A percentile compares a stretch with the other conserved stretches of the same genome.
phyloP scores from a whole-genome alignment of 768 basidiomycete genomes.

The Suillus hirtellus region DNA sequence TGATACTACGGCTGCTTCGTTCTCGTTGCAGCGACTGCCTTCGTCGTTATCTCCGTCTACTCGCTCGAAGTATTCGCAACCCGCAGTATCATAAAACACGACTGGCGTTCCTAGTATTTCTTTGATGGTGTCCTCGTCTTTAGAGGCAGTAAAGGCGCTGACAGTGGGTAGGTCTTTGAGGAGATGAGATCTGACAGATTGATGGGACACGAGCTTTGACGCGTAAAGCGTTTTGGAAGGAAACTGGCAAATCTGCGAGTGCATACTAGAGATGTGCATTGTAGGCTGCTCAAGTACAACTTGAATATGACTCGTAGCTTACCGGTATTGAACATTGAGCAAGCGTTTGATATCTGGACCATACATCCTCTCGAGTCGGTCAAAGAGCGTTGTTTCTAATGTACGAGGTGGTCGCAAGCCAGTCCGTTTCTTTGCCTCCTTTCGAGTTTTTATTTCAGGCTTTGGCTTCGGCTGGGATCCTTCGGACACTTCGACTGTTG shows the following conservation, averaged over 20 bases:
- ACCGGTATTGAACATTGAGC: slow-evolving; percentile 90
- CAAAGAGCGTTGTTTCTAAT: slow-evolving; percentile 88
- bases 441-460: slow-evolving; percentile 14
- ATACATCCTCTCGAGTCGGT: slow-evolving; percentile 87
- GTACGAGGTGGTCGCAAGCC: slow-evolving; percentile 62
- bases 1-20: slow-evolving; percentile 85
- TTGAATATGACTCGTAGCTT: slow-evolving; percentile 14
- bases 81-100: slow-evolving; percentile 92
- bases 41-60: slow-evolving; percentile 79
- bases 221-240: slow-evolving; percentile 83
- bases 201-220: slow-evolving; percentile 66
- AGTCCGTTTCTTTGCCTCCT: slow-evolving; percentile 15
- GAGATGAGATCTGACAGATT: slow-evolving; percentile 69
- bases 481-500: neutral
- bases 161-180: slow-evolving; percentile 68
- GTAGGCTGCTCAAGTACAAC: neutral
- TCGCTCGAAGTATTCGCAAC: slow-evolving; percentile 91
- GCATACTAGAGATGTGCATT: slow-evolving; percentile 63
- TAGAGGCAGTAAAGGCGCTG: slow-evolving; percentile 31
- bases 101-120: slow-evolving; percentile 78
- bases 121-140: slow-evolving; percentile 63
- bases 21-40: slow-evolving; percentile 91
- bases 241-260: slow-evolving; percentile 79
- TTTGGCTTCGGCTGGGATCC: slow-evolving; percentile 5
- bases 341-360: slow-evolving; percentile 81